phyloP scores from a whole-genome alignment of 2,329 filamentous ascomycete genomes.

The Gnomoniopsis smithogilvyi region DNA sequence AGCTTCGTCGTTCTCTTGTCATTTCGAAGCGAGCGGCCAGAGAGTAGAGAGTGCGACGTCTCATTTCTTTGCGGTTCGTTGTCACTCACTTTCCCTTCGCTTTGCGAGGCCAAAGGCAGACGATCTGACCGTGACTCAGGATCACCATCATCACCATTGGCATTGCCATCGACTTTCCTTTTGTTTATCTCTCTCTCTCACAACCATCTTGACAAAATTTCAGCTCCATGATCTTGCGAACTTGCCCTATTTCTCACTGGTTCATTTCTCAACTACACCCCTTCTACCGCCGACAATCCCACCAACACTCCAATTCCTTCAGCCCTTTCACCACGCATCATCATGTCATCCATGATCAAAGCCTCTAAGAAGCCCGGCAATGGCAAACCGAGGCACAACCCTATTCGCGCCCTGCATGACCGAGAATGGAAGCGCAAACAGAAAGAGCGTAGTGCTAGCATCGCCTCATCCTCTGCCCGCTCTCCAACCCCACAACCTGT shows the following conservation, averaged over 20 bases:
- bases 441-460: constrained; percentile 26
- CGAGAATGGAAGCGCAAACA: constrained; percentile 41
- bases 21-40: too few relatives aligned
- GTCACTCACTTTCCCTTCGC: too few relatives aligned
- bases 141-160: not conserved
- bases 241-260: too few relatives aligned
- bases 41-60: too few relatives aligned
- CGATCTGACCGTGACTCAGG: too few relatives aligned
- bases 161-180: not conserved
- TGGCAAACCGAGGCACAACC: constrained; percentile 43
- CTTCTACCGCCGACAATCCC: not conserved
- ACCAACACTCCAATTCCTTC: not conserved
- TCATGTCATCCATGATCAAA: constrained; percentile 48
- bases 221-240: too few relatives aligned
- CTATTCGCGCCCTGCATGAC: constrained; percentile 50
- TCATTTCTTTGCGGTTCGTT: too few relatives aligned
- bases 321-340: not conserved
- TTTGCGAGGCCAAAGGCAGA: too few relatives aligned
- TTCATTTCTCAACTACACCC: not conserved
- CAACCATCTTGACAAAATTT: too few relatives aligned
- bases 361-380: constrained; percentile 27
- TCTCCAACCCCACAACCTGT: constrained; percentile 28
- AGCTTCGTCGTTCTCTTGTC: too few relatives aligned
- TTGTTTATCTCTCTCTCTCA: too few relatives aligned
- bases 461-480: constrained; percentile 22